Conservation (phyloP, 257 asterid genomes). For the Solanum virginianum region DNA sequence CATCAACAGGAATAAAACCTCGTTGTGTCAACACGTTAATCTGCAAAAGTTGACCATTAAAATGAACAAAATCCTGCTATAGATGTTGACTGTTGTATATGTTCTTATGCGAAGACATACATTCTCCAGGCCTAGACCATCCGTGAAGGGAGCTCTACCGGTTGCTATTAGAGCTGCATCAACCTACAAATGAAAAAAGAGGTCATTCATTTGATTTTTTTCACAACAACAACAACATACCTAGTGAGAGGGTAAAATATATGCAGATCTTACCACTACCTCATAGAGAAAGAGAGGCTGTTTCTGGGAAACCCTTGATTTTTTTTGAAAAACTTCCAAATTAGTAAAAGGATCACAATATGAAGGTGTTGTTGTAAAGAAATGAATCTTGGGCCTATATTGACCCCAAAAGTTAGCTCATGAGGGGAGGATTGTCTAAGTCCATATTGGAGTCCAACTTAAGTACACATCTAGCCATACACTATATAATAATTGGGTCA, state of each 20-base stretch:
- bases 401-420: not conserved
- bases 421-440: not conserved
- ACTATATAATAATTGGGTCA: too few species aligned
- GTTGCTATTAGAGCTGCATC: constrained; percentile 99
- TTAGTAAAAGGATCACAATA: not conserved
- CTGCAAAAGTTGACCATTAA: constrained; percentile 17
- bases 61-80: constrained; percentile 3
- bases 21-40: constrained; percentile 78
- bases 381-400: not conserved
- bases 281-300: too few species aligned
- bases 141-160: constrained; percentile 92
- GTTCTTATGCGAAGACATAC: constrained; percentile 18
- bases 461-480: too few species aligned
- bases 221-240: not conserved
- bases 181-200: constrained; percentile 36
- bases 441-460: not conserved
- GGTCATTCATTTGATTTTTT: not conserved
- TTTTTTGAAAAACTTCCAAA: not conserved
- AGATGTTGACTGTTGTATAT: not conserved
- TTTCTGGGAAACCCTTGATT: too few species aligned
- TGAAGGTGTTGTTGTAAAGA: not conserved
- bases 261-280: too few species aligned
- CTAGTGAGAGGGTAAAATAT: too few species aligned
- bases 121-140: constrained; percentile 92
- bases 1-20: constrained; percentile 91